A percentile compares a stretch with the other conserved stretches of the same genome.
phyloP scores from a whole-genome alignment of 2,329 filamentous ascomycete genomes.

The Venturia carpophila region DNA sequence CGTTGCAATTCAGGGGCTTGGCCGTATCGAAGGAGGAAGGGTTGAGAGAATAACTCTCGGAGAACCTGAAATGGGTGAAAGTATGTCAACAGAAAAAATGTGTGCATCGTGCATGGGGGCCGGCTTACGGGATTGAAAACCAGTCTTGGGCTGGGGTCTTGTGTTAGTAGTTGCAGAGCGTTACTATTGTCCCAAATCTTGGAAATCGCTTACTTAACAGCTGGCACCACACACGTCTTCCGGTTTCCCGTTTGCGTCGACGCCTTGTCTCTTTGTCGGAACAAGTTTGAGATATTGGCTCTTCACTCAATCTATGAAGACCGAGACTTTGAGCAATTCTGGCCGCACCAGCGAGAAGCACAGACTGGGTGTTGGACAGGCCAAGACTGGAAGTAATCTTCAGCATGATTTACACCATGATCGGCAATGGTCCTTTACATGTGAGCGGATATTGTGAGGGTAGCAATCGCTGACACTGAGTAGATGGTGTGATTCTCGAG shows the following conservation, averaged over 20 bases:
- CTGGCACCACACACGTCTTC: constrained; percentile 34
- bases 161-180: background rate
- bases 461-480: constrained; percentile 41
- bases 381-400: constrained; percentile 28
- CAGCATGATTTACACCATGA: background rate
- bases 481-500: constrained; percentile 36
- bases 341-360: constrained; percentile 38
- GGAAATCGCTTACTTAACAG: constrained; percentile 24
- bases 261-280: background rate
- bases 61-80: constrained; percentile 24
- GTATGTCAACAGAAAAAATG: background rate
- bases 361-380: constrained; percentile 40
- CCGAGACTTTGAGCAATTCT: constrained; percentile 43
- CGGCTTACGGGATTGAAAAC: constrained; percentile 30
- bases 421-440: constrained; percentile 22
- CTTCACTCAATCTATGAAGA: constrained; percentile 34
- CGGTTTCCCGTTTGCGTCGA: constrained; percentile 27
- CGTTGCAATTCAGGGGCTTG: constrained; percentile 32
- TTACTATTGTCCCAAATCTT: background rate
- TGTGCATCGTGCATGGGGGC: background rate
- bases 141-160: constrained; percentile 32
- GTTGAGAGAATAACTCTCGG: constrained; percentile 33
- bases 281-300: constrained; percentile 22
- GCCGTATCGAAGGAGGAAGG: constrained; percentile 30
- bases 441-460: constrained; percentile 43